These are phyloP conservation scores for Heteromeles arbutifolia DNA, from an alignment of 306 rosid species.

Conservation along the genomic window DNA sequence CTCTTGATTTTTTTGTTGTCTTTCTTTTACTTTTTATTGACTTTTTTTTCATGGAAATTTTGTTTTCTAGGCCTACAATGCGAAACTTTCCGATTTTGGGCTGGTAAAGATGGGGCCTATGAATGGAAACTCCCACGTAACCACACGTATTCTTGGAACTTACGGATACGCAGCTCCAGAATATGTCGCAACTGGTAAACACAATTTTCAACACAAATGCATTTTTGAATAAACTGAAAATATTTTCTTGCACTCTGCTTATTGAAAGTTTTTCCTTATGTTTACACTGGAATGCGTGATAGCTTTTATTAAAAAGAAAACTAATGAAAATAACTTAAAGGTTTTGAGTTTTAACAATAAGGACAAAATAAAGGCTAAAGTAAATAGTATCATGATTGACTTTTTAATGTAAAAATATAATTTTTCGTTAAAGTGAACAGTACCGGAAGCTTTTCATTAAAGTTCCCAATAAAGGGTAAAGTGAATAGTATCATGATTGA, in stretches of 20 bases:
- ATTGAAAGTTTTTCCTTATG: too few relatives aligned
- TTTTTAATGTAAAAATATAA: too few relatives aligned
- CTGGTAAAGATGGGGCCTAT: conserved; percentile 73
- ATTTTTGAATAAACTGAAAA: too few relatives aligned
- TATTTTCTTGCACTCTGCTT: not conserved
- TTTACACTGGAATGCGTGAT: not conserved
- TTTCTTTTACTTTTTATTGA: not conserved
- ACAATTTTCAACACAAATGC: not conserved
- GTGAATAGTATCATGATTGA: too few relatives aligned
- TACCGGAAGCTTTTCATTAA: too few relatives aligned
- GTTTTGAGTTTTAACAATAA: too few relatives aligned
- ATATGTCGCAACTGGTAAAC: conserved; percentile 66
- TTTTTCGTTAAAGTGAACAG: too few relatives aligned
- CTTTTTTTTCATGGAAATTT: not conserved
- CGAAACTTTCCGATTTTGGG: conserved; percentile 85
- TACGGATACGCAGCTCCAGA: conserved; percentile 91
- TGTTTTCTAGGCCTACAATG: conserved; percentile 35
- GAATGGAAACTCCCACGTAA: conserved; percentile 59
- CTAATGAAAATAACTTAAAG: too few relatives aligned
- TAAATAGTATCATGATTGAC: too few relatives aligned
- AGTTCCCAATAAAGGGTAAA: too few relatives aligned
- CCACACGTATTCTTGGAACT: conserved; percentile 64
- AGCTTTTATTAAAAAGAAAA: too few relatives aligned
- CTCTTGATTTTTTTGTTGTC: not conserved
- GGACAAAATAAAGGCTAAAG: too few relatives aligned